Percentiles rank a stretch among this genome's conserved stretches.
Conservation (phyloP, 106 monocot genomes). For the Dendrobium chrysotoxum region DNA sequence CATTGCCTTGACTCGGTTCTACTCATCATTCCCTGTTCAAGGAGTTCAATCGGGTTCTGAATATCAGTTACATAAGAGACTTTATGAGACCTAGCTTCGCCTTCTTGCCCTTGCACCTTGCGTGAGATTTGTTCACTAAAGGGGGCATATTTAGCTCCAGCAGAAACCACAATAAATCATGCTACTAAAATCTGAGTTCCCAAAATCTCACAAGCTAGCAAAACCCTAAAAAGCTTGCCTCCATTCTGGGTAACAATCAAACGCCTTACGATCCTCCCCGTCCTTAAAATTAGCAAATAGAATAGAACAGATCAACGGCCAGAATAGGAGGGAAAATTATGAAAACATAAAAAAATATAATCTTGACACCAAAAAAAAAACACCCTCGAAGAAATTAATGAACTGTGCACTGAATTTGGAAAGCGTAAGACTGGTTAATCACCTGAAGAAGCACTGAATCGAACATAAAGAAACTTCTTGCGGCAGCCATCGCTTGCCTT, state of each 20-base stretch:
- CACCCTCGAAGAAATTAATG: neutral
- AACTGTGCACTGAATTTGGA: neutral
- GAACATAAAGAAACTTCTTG: conserved; percentile 22
- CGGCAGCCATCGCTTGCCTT: conserved; percentile 5
- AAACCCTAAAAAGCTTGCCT: neutral
- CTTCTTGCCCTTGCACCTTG: too few relatives aligned
- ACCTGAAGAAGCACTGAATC: conserved; percentile 38
- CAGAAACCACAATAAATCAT: neutral
- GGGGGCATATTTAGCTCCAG: too few relatives aligned
- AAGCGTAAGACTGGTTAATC: neutral
- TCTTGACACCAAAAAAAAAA: neutral
- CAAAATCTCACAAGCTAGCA: neutral
- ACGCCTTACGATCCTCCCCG: neutral
- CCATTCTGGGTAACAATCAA: neutral
- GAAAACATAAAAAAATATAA: neutral
- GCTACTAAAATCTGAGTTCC: neutral
- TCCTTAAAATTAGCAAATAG: neutral
- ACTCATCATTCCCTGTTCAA: too few relatives aligned
- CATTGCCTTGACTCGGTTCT: too few relatives aligned
- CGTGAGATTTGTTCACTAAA: too few relatives aligned
- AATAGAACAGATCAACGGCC: neutral
- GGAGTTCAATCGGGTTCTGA: too few relatives aligned
- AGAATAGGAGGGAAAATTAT: neutral
- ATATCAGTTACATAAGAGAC: too few relatives aligned
- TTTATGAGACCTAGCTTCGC: too few relatives aligned